These are phyloP conservation scores for Suillus variegatus DNA, from an alignment of 768 basidiomycete species.

Conservation along the genomic window DNA sequence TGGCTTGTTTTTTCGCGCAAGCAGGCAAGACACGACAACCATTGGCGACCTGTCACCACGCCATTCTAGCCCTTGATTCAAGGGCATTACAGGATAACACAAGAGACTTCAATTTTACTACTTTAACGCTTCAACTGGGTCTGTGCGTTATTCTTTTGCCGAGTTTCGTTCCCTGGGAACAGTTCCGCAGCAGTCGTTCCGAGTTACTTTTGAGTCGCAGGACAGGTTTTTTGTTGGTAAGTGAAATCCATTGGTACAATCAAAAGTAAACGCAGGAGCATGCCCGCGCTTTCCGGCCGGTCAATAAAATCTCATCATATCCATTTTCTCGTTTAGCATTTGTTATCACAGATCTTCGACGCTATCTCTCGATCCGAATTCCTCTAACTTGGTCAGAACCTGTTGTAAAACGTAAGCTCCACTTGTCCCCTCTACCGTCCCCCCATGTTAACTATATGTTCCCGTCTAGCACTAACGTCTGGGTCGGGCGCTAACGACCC, in stretches of 20 bases:
- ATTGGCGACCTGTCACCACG: constrained; percentile 3
- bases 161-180: constrained; percentile 26
- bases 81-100: neutral
- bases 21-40: constrained; percentile 7
- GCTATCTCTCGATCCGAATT: constrained; percentile 15
- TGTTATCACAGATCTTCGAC: constrained; percentile 20
- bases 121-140: neutral
- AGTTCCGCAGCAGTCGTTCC: constrained; percentile 23
- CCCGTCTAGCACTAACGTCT: constrained; percentile 5
- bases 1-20: constrained; percentile 14
- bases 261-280: constrained; percentile 8
- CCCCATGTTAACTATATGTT: neutral
- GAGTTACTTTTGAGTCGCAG: constrained; percentile 13
- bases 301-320: constrained; percentile 16
- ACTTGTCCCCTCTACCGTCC: neutral
- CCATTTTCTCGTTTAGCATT: constrained; percentile 14
- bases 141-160: constrained; percentile 8
- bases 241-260: constrained; percentile 13
- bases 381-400: constrained; percentile 7
- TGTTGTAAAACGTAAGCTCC: constrained; percentile 18
- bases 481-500: constrained; percentile 18
- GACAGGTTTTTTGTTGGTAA: constrained; percentile 10
- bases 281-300: constrained; percentile 16
- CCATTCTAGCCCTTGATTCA: neutral
- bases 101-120: neutral